Conservation (phyloP, 2,329 filamentous ascomycete species). For the Exserohilum turcica region DNA sequence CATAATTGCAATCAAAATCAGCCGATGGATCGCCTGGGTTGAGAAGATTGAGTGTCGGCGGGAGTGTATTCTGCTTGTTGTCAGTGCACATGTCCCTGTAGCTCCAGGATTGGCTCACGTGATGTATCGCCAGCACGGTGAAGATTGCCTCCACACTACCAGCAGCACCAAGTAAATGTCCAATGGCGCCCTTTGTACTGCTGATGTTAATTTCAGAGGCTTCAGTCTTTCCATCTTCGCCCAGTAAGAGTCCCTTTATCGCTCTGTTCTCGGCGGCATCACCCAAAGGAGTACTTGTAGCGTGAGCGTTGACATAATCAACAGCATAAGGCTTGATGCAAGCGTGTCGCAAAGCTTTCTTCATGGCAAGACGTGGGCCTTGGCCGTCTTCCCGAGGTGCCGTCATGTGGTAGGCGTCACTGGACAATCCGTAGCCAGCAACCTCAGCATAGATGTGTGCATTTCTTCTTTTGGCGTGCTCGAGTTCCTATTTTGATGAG, state of each 20-base stretch:
- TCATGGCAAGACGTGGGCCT: conserved; percentile 86
- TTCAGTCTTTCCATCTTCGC: conserved; percentile 66
- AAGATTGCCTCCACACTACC: conserved; percentile 91
- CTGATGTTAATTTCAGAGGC: conserved; percentile 77
- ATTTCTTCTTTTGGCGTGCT: conserved; percentile 79
- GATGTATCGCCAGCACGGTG: conserved; percentile 74
- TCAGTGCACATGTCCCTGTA: conserved; percentile 14
- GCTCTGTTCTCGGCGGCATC: conserved; percentile 87
- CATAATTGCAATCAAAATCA: conserved; percentile 82
- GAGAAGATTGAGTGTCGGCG: conserved; percentile 84
- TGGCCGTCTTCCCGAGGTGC: conserved; percentile 81
- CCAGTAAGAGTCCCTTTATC: conserved; percentile 77
- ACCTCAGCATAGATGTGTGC: conserved; percentile 88
- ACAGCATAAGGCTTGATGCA: conserved; percentile 70
- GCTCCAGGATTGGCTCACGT: conserved; percentile 64
- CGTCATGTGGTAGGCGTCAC: conserved; percentile 92
- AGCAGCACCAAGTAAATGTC: conserved; percentile 88
- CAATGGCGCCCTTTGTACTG: conserved; percentile 91
- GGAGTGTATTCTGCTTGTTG: conserved; percentile 68
- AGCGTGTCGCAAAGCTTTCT: conserved; percentile 75
- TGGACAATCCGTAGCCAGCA: conserved; percentile 85
- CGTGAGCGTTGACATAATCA: conserved; percentile 95
- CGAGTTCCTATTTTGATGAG: conserved; percentile 64
- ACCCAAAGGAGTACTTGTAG: conserved; percentile 83
- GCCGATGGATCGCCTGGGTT: conserved; percentile 63